phyloP scores from a whole-genome alignment of 1,284 basidiomycete species.

The Trichosporon sp. region DNA sequence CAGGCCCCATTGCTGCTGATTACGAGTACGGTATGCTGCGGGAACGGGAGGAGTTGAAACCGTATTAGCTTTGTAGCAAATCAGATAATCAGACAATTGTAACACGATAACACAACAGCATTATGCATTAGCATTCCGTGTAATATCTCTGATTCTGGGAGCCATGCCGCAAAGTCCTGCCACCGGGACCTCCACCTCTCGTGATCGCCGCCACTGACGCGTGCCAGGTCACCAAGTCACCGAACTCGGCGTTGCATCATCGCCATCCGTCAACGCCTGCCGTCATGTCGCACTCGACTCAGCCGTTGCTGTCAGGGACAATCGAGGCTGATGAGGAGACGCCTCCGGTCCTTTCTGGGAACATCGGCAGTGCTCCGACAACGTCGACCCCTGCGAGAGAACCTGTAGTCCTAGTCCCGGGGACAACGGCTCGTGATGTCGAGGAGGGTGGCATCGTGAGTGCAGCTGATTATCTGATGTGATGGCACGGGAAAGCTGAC shows the following conservation, averaged over 20 bases:
- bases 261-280: conserved; percentile 21
- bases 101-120: neutral
- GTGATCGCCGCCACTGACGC: neutral
- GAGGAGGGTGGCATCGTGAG: conserved; percentile 47
- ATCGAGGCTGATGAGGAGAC: conserved; percentile 48
- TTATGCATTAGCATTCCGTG: neutral
- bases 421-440: conserved; percentile 28
- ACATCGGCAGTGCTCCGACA: conserved; percentile 32
- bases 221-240: conserved; percentile 3
- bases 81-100: neutral
- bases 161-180: too few relatives aligned
- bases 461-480: neutral
- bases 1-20: conserved; percentile 11
- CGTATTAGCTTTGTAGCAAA: conserved; percentile 26
- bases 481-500: neutral
- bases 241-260: neutral
- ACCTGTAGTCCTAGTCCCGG: conserved; percentile 43
- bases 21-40: conserved; percentile 39
- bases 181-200: neutral
- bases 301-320: conserved; percentile 44
- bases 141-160: too few relatives aligned
- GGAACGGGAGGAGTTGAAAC: conserved; percentile 36
- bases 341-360: conserved; percentile 30
- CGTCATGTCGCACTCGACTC: conserved; percentile 19
- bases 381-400: conserved; percentile 9